phyloP scores from a whole-genome alignment of 31 red algal species.

The Asparagopsis taxiformis region DNA sequence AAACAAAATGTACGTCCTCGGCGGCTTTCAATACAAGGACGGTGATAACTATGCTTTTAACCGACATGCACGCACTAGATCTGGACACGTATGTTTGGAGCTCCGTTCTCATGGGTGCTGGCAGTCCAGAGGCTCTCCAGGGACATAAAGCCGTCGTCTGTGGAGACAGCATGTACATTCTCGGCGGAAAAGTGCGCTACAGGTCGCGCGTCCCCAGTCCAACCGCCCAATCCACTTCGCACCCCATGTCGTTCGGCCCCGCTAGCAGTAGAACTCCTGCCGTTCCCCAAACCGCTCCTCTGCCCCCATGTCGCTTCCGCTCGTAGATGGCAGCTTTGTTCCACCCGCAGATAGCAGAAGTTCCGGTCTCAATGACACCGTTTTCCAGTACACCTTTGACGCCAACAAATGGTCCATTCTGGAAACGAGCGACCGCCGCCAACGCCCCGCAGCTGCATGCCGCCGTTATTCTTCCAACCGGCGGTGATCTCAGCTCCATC shows the following conservation, averaged over 20 bases:
- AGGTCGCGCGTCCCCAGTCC: conserved; percentile 8
- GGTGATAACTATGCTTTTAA: conserved; percentile 89
- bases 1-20: conserved; percentile 85
- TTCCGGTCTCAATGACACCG: conserved; percentile 74
- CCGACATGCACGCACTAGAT: conserved; percentile 89
- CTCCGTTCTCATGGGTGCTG: conserved; percentile 44
- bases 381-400: conserved; percentile 90
- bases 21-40: conserved; percentile 94
- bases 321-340: too few relatives aligned
- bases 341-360: conserved; percentile 45
- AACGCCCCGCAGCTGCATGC: conserved; percentile 80
- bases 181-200: conserved; percentile 93
- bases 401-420: conserved; percentile 72
- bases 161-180: conserved; percentile 89
- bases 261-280: too few relatives aligned
- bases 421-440: conserved; percentile 53
- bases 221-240: conserved; percentile 10
- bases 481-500: conserved; percentile 38
- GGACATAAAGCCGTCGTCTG: conserved; percentile 92
- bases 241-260: too few relatives aligned
- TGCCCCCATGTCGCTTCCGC: too few relatives aligned
- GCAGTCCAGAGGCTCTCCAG: conserved; percentile 87
- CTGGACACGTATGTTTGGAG: conserved; percentile 77
- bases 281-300: too few relatives aligned
- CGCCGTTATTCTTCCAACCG: conserved; percentile 51